phyloP scores from a whole-genome alignment of 2,329 filamentous ascomycete species.

The Coniochaeta sp. region DNA sequence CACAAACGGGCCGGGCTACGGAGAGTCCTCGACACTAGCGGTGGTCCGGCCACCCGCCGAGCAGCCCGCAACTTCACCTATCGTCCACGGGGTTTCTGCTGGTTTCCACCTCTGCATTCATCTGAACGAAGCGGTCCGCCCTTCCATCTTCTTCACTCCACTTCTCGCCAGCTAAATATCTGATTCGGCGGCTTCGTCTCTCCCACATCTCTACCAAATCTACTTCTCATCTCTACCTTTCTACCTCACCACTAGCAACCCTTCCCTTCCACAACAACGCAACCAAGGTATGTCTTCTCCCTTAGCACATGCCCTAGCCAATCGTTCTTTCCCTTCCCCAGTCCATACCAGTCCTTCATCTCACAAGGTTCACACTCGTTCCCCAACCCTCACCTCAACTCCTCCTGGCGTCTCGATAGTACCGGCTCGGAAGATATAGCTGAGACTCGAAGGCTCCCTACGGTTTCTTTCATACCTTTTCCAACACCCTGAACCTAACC shows the following conservation, averaged over 20 bases:
- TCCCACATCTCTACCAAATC: neutral
- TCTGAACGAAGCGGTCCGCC: neutral
- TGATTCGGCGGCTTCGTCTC: too few relatives aligned
- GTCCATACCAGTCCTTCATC: neutral
- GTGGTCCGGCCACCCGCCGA: neutral
- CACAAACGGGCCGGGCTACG: neutral
- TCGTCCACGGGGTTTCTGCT: neutral
- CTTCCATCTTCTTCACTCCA: neutral
- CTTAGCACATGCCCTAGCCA: neutral
- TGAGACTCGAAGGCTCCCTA: neutral
- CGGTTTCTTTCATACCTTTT: neutral
- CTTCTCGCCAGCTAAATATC: neutral
- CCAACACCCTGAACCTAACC: neutral
- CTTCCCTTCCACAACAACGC: neutral
- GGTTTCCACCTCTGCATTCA: neutral
- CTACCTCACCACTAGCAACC: neutral
- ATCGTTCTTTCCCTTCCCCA: neutral
- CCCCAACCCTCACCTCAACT: neutral
- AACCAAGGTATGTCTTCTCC: neutral
- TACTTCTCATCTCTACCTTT: neutral
- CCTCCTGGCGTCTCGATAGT: neutral
- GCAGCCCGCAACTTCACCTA: neutral
- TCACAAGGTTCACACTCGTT: neutral
- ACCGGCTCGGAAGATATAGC: neutral
- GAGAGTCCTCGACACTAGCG: neutral